Conservation (phyloP, 164 flowering plant species). For the Magnolia officinalis region DNA sequence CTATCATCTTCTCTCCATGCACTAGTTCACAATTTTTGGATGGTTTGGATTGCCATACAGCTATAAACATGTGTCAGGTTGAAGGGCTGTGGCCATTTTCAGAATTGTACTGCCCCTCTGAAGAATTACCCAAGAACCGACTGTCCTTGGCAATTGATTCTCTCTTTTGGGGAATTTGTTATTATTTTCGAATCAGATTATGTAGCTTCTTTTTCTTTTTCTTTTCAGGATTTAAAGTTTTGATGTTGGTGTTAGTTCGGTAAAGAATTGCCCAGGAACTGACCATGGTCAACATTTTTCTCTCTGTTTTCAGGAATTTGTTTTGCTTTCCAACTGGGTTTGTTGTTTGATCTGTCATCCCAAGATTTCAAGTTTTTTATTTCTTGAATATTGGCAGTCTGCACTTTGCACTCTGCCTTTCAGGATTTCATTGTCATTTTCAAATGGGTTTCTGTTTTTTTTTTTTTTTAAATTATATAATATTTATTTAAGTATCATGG, state of each 20-base stretch:
- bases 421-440: neutral
- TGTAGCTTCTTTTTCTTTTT: neutral
- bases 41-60: neutral
- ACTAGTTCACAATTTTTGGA: neutral
- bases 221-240: neutral
- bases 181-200: neutral
- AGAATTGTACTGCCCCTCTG: neutral
- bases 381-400: too few relatives aligned
- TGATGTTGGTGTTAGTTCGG: conserved; percentile 7
- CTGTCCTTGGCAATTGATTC: too few relatives aligned
- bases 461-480: neutral
- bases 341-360: too few relatives aligned
- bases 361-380: too few relatives aligned
- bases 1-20: neutral
- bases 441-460: neutral
- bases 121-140: neutral
- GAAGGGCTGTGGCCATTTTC: neutral
- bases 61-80: neutral
- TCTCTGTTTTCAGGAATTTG: too few relatives aligned
- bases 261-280: too few relatives aligned
- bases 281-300: too few relatives aligned
- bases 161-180: neutral
- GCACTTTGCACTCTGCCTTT: neutral
- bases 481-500: neutral
- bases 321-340: too few relatives aligned